Percentiles rank a stretch among this genome's conserved stretches.
phyloP scores from a whole-genome alignment of 192 early-diverging fungal species.

The Coemansia sp. region DNA sequence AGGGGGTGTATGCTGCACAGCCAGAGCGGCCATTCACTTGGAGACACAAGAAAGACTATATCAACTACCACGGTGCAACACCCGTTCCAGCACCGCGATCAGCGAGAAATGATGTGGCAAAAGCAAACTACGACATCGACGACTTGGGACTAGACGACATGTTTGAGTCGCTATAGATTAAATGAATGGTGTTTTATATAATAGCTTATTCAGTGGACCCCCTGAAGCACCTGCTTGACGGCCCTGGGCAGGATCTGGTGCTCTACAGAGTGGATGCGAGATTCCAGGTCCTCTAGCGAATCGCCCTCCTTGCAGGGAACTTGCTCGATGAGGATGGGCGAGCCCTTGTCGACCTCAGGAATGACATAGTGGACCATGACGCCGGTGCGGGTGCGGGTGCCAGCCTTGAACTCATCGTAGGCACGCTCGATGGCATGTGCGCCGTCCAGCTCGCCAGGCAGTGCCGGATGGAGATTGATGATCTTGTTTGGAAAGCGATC shows the following conservation, averaged over 20 bases:
- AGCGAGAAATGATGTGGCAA: conserved; percentile 15
- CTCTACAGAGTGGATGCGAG: conserved; percentile 85
- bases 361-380: conserved; percentile 96
- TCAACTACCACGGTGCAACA: conserved; percentile 50
- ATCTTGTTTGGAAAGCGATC: conserved; percentile 66
- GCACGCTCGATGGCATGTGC: conserved; percentile 94
- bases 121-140: conserved; percentile 41
- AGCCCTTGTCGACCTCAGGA: conserved; percentile 93
- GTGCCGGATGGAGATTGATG: conserved; percentile 96
- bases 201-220: not conserved
- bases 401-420: conserved; percentile 79
- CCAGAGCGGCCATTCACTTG: conserved; percentile 59
- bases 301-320: conserved; percentile 78
- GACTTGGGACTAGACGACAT: conserved; percentile 23
- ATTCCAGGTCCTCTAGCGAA: conserved; percentile 76
- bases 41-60: conserved; percentile 59
- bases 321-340: conserved; percentile 73
- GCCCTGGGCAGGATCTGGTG: conserved; percentile 86
- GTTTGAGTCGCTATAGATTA: conserved; percentile 3
- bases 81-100: conserved; percentile 13
- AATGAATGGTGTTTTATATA: not conserved
- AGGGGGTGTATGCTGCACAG: conserved; percentile 67
- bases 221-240: conserved; percentile 41
- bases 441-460: conserved; percentile 97
- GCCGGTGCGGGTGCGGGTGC: conserved; percentile 70